Conservation (phyloP, 495 filamentous ascomycete species). For the Thermochaetoides thermophila region DNA sequence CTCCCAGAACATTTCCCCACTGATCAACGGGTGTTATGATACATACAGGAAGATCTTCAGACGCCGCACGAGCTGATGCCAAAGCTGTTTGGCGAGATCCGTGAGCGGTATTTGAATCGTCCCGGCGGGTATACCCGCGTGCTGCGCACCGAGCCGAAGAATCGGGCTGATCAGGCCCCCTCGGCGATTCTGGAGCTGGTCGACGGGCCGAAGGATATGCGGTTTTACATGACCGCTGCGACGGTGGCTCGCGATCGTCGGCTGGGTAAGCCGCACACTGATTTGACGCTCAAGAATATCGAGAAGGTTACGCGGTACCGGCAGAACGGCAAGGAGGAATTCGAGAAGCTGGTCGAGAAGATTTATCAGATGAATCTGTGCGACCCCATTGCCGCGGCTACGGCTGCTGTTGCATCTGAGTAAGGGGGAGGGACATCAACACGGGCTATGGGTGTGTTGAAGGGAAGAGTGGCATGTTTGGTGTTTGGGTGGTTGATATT, state of each 20-base stretch:
- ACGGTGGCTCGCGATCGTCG: conserved; percentile 50
- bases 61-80: conserved; percentile 53
- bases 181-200: conserved; percentile 92
- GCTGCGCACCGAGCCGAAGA: conserved; percentile 66
- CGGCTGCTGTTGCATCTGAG: too few relatives aligned
- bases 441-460: not conserved
- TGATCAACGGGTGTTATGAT: too few relatives aligned
- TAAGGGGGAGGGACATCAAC: not conserved
- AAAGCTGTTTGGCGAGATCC: conserved; percentile 75
- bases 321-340: conserved; percentile 43
- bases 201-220: conserved; percentile 87
- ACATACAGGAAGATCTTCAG: conserved; percentile 10
- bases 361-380: conserved; percentile 29
- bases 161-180: conserved; percentile 65
- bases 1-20: not conserved
- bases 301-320: conserved; percentile 74
- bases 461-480: not conserved
- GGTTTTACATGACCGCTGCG: conserved; percentile 81
- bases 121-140: conserved; percentile 92
- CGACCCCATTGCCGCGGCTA: too few relatives aligned
- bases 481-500: not conserved
- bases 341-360: conserved; percentile 58
- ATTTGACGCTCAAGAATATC: conserved; percentile 63
- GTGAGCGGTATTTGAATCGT: conserved; percentile 62
- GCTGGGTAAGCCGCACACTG: conserved; percentile 38